Base-by-base conservation (phyloP, 2,329 filamentous ascomycete genomes). In the Calonectria henricotiae region DNA sequence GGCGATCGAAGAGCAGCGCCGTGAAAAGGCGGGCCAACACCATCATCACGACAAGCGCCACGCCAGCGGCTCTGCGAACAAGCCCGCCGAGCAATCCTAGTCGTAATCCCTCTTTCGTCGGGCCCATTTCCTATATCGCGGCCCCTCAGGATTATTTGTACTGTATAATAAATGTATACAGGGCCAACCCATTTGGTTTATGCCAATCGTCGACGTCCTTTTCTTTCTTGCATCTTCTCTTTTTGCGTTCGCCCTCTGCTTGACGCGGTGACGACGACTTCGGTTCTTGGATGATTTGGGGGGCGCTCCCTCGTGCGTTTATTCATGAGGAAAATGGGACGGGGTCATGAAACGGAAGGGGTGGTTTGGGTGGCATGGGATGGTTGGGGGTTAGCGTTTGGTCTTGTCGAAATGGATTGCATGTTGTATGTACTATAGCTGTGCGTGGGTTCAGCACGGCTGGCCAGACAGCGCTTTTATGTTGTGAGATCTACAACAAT, bases 1-100 rank as follows among this genome's bases (percentile, higher is more conserved):
- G 35, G 94, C 94, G 23, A 95, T 98, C 73, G 95, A 98, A 79
- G 94, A 98, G 82, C 94, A 94, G 67, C 93, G 95, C 72, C 94
- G 96, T 76, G 95, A 98, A 79, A 97, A 97, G 84, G 88, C 86
- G 20, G 82, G 83, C 68, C 87, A 89, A 75, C 83, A 85, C 71
- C 82, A 84, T 66, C 79, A 81, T 73, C 77, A 78, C 63, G 83
- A 85, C 67, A 84, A 84, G 73, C 83, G 83, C 44, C 80, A 82
- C 65, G 58, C 71, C 25, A 69, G 75, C 17, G 77, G 75, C 69
- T 62, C 70, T 25, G 77, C 79, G 47, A 84, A 82, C 77, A 81
- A 82, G 72, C 70, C 70, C 51, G 71, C 76, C 30, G 82, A 84
- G 49, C 80, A 82, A 35, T 67, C 70, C 60, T 61, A 75, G 55